A percentile compares a stretch with the other conserved stretches of the same genome.
These are phyloP conservation scores for Russula griseocarnosa DNA, from an alignment of 768 basidiomycete species.

Conservation along the genomic window DNA sequence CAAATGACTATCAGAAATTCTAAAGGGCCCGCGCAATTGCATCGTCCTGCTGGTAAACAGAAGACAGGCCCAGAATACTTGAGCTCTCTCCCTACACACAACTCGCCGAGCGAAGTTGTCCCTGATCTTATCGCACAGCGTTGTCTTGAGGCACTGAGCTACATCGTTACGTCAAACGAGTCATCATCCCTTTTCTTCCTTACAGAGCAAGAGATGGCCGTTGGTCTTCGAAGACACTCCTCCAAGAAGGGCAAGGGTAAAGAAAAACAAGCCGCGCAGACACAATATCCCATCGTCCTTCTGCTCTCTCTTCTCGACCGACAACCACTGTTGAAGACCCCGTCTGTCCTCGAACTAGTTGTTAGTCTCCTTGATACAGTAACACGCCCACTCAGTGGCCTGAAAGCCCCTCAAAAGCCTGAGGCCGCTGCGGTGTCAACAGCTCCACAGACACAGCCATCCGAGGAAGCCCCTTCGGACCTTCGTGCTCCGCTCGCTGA, in stretches of 20 bases:
- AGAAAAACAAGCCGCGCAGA: conserved; percentile 76
- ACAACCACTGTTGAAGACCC: conserved; percentile 77
- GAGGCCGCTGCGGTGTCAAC: conserved; percentile 5
- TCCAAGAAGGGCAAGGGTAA: conserved; percentile 94
- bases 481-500: conserved; percentile 14
- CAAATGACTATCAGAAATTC: conserved; percentile 76
- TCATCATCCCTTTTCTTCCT: conserved; percentile 89
- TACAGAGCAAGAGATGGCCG: conserved; percentile 87
- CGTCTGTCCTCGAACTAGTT: conserved; percentile 89
- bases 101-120: conserved; percentile 68
- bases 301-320: conserved; percentile 85
- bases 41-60: conserved; percentile 63
- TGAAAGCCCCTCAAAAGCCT: conserved; percentile 50
- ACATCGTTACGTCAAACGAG: conserved; percentile 83
- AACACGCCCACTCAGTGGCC: conserved; percentile 71
- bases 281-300: conserved; percentile 87
- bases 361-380: conserved; percentile 84
- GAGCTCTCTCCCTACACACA: conserved; percentile 46
- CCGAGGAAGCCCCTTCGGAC: conserved; percentile 22
- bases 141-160: conserved; percentile 85
- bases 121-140: conserved; percentile 93
- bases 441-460: not conserved
- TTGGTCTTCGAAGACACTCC: conserved; percentile 61
- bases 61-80: conserved; percentile 54
- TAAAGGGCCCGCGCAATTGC: conserved; percentile 44